Percentiles rank a stretch among this genome's conserved stretches.
Conservation (phyloP, 164 flowering plant genomes). For the Annona squamosa region DNA sequence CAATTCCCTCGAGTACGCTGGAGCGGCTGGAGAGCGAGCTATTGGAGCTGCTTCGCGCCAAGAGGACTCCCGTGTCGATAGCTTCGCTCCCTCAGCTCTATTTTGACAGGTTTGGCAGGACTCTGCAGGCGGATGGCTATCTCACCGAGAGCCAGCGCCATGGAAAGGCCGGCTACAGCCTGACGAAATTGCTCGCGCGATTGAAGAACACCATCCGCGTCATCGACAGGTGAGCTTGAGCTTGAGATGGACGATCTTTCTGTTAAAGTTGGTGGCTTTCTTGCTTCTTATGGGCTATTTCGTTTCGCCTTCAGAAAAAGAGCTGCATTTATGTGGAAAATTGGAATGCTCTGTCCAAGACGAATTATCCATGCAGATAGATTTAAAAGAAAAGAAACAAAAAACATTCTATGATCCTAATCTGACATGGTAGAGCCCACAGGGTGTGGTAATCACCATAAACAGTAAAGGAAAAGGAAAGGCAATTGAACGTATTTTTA, state of each 20-base stretch:
- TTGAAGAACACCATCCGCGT: constrained; percentile 53
- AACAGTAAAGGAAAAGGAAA: too few relatives aligned
- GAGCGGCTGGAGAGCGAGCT: constrained; percentile 67
- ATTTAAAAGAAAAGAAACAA: too few relatives aligned
- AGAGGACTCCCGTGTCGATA: constrained; percentile 61
- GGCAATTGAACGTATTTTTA: too few relatives aligned
- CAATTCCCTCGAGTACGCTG: constrained; percentile 51
- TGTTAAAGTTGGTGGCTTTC: not conserved
- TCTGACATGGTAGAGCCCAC: too few relatives aligned
- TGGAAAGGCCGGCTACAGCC: constrained; percentile 76
- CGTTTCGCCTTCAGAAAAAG: not conserved
- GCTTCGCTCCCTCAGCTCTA: constrained; percentile 74
- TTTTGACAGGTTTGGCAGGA: constrained; percentile 60
- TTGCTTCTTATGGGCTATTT: too few relatives aligned
- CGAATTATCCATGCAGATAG: too few relatives aligned
- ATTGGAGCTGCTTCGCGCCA: constrained; percentile 49
- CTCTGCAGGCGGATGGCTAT: constrained; percentile 77
- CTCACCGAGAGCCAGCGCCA: constrained; percentile 87
- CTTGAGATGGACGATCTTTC: not conserved
- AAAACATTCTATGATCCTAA: too few relatives aligned
- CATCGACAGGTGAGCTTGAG: constrained; percentile 50
- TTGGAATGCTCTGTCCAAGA: not conserved
- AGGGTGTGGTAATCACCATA: too few relatives aligned
- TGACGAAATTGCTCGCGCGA: constrained; percentile 78
- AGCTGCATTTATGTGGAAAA: too few relatives aligned